Evolutionary conservation across 257 asterid genomes (phyloP).

Genomic region (Salvia hispanica): DNA sequence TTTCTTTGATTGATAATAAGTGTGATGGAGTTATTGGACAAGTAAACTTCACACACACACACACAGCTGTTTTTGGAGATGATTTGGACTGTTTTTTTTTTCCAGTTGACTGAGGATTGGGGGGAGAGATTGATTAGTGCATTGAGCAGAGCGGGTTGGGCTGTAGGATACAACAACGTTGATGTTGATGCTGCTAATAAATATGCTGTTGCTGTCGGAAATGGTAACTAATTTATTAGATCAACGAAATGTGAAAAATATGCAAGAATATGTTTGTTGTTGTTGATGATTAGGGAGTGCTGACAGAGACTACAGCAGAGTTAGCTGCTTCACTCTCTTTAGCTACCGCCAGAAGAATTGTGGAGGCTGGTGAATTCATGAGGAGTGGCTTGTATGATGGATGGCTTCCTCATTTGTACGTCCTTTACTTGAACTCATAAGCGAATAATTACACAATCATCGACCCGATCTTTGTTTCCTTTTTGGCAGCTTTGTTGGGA

Average conservation of each 20-base stretch:
- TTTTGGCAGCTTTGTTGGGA: conserved; percentile 75
- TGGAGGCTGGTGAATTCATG: conserved; percentile 97
- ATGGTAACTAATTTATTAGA: conserved; percentile 9
- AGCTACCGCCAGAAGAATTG: conserved; percentile 91
- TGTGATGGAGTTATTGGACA: conserved; percentile 98
- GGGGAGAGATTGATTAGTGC: conserved; percentile 84
- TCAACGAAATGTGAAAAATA: too few species aligned
- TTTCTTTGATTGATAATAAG: conserved; percentile 75
- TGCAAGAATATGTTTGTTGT: too few species aligned
- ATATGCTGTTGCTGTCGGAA: conserved; percentile 92
- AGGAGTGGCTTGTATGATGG: conserved; percentile 95
- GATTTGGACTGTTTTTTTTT: too few species aligned
- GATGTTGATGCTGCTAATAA: conserved; percentile 85
- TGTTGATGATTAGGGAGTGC: conserved; percentile 63
- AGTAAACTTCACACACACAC: conserved; percentile 38
- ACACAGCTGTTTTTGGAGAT: too few species aligned
- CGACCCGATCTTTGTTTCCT: too few species aligned
- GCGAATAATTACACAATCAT: too few species aligned
- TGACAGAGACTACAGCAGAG: conserved; percentile 96
- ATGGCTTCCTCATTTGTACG: conserved; percentile 98
- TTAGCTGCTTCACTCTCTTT: conserved; percentile 90
- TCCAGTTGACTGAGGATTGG: conserved; percentile 91
- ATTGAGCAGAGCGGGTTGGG: conserved; percentile 93
- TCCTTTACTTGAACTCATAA: not conserved
- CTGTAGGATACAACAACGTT: conserved; percentile 95